Conservation (phyloP, 2,329 filamentous ascomycete genomes). For the Tolypocladium nubicola region DNA sequence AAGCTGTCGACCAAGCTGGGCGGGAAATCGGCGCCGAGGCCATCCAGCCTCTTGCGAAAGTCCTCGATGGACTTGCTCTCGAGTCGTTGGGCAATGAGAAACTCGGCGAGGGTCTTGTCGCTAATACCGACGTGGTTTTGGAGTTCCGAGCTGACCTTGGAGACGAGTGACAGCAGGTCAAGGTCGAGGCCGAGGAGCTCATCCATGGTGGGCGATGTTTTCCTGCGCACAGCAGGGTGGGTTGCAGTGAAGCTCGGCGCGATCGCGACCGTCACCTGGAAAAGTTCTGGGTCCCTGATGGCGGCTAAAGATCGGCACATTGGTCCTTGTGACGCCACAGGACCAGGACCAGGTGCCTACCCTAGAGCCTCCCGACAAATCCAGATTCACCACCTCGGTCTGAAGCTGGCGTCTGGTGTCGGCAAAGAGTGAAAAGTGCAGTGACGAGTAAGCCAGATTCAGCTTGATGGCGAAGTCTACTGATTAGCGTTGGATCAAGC, state of each 20-base stretch:
- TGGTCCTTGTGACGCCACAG: background rate
- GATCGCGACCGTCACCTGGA: background rate
- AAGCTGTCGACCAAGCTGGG: constrained; percentile 82
- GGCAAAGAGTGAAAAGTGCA: background rate
- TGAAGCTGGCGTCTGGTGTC: background rate
- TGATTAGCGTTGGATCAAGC: no score
- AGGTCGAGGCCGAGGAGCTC: constrained; percentile 81
- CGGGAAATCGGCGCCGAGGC: constrained; percentile 73
- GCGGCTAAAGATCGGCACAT: background rate
- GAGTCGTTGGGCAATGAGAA: constrained; percentile 82
- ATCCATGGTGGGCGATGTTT: constrained; percentile 54
- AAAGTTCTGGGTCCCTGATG: background rate
- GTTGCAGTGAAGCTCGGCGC: background rate
- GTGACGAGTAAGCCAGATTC: no score
- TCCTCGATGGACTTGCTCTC: constrained; percentile 59
- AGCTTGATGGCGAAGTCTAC: no score
- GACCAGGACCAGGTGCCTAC: no score
- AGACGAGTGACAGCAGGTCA: constrained; percentile 87
- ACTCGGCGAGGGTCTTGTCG: constrained; percentile 94
- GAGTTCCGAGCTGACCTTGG: constrained; percentile 86
- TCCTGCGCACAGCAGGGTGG: constrained; percentile 10
- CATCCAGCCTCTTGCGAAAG: constrained; percentile 67
- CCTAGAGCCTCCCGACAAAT: background rate
- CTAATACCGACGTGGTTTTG: constrained; percentile 87
- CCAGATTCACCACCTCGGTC: background rate